Conservation (phyloP, 129 eudicot species). For the Arctium minus region DNA sequence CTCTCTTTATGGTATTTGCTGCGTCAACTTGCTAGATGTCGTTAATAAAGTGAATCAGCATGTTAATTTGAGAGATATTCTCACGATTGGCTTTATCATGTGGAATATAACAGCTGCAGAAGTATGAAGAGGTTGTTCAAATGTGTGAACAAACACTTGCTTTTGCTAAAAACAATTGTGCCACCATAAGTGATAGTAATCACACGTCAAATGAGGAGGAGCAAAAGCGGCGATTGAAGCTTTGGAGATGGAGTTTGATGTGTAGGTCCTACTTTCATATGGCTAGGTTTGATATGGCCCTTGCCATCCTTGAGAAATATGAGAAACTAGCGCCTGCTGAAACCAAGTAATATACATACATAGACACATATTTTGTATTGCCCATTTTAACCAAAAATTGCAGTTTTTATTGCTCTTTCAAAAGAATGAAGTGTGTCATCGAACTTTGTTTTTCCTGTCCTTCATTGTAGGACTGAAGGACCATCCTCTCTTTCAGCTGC, state of each 20-base stretch:
- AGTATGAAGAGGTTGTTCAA: conserved; percentile 66
- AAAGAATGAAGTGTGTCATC: background rate
- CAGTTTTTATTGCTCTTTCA: background rate
- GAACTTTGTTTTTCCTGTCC: background rate
- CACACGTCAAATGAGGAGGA: conserved; percentile 23
- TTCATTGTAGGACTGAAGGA: conserved; percentile 32
- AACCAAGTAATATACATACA: conserved; percentile 38
- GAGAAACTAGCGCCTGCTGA: conserved; percentile 33
- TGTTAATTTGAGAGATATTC: background rate
- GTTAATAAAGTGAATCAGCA: background rate
- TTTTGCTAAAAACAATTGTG: conserved; percentile 53
- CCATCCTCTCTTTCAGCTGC: conserved; percentile 42
- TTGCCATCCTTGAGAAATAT: conserved; percentile 55
- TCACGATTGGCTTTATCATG: background rate
- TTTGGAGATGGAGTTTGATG: conserved; percentile 75
- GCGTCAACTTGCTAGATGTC: background rate
- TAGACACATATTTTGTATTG: background rate
- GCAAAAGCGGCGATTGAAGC: conserved; percentile 22
- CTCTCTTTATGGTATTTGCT: conserved; percentile 58
- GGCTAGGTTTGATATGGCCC: conserved; percentile 78
- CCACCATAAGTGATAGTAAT: conserved; percentile 7
- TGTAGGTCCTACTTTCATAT: conserved; percentile 58
- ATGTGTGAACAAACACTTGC: conserved; percentile 72
- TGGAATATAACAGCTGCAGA: conserved; percentile 50
- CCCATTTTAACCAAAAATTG: background rate